Conservation (phyloP, 2,329 filamentous ascomycete species). For the Colletotrichum sp. region DNA sequence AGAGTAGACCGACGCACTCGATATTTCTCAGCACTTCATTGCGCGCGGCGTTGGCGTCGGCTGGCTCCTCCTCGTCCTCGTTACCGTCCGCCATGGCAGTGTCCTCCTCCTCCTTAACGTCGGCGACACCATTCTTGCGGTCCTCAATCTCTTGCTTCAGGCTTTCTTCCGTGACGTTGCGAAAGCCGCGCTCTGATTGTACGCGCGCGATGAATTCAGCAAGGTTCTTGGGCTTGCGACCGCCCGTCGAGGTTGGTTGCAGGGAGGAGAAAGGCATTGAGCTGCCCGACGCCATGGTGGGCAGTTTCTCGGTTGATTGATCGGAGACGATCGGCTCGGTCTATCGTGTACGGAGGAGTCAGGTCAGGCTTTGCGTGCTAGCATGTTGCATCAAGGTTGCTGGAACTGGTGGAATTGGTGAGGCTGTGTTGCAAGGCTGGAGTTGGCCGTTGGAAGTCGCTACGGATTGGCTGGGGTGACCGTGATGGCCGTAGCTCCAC, state of each 20-base stretch:
- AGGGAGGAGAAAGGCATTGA: constrained; percentile 56
- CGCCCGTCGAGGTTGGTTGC: constrained; percentile 65
- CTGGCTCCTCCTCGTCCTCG: constrained; percentile 39
- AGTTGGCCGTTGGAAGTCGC: neutral
- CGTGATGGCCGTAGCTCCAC: neutral
- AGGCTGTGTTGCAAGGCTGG: constrained; percentile 11
- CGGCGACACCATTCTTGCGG: constrained; percentile 52
- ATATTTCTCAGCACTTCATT: constrained; percentile 64
- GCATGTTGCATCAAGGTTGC: neutral
- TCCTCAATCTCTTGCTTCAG: constrained; percentile 71
- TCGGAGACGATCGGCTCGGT: neutral
- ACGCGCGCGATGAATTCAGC: constrained; percentile 80
- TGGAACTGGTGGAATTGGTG: neutral
- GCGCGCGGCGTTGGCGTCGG: constrained; percentile 53
- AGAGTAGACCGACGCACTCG: constrained; percentile 46
- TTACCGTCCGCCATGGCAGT: constrained; percentile 44
- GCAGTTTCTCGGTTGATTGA: neutral
- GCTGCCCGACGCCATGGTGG: constrained; percentile 24
- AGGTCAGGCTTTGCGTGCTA: neutral
- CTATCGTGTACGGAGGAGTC: neutral
- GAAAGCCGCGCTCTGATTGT: constrained; percentile 80
- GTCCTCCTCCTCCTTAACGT: constrained; percentile 47
- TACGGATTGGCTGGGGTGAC: constrained; percentile 10
- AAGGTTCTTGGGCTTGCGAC: constrained; percentile 66
- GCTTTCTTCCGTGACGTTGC: constrained; percentile 75